phyloP scores from a whole-genome alignment of 805 yeast species.

The Zygotorulaspora florentina region DNA sequence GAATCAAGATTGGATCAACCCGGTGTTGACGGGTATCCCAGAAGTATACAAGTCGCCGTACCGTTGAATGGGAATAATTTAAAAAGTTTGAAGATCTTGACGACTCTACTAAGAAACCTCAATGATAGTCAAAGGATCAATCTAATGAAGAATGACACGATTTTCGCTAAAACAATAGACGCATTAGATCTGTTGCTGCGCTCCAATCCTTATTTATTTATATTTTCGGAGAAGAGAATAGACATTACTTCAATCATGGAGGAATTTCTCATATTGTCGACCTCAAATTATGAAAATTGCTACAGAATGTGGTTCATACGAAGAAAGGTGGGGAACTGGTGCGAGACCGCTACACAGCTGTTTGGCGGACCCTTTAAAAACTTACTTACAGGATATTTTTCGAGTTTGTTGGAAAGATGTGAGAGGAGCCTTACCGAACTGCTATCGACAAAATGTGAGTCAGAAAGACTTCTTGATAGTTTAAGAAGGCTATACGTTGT shows the following conservation, averaged over 20 bases:
- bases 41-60: not conserved
- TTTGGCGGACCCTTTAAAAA: conserved; percentile 15
- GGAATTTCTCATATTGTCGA: conserved; percentile 17
- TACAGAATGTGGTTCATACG: conserved; percentile 29
- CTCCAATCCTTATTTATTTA: conserved; percentile 22
- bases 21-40: not conserved
- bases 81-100: conserved; percentile 22
- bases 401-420: conserved; percentile 8
- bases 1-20: conserved; percentile 11
- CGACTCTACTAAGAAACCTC: conserved; percentile 20
- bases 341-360: conserved; percentile 12
- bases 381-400: conserved; percentile 10
- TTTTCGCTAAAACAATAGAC: conserved; percentile 28
- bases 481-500: conserved; percentile 19
- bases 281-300: conserved; percentile 11
- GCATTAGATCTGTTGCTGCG: conserved; percentile 27
- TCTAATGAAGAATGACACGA: conserved; percentile 15
- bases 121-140: conserved; percentile 13
- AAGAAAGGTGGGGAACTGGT: conserved; percentile 27
- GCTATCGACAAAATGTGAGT: conserved; percentile 13
- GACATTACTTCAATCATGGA: conserved; percentile 21
- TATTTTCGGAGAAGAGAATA: not conserved
- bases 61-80: conserved; percentile 5
- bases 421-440: conserved; percentile 20
- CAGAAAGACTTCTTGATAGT: conserved; percentile 5